Percentiles rank a stretch among this genome's conserved stretches.
Conservation (phyloP, 177 flowering plant genomes). For the Tripterygium wilfordii region DNA sequence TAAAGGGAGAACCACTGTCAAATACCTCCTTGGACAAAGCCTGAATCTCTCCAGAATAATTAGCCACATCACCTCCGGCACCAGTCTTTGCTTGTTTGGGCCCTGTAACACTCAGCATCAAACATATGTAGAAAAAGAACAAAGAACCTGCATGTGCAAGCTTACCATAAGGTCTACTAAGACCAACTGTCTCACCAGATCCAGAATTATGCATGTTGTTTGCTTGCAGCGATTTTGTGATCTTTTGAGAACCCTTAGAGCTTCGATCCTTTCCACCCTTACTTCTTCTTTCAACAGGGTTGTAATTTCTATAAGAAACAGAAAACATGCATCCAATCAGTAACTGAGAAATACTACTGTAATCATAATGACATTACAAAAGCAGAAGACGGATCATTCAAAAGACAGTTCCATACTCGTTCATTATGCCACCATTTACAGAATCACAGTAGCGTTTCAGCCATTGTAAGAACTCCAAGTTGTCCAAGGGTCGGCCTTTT, state of each 20-base stretch:
- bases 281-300: slow-evolving; percentile 77
- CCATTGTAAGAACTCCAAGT: slow-evolving; percentile 96
- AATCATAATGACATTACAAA: background rate
- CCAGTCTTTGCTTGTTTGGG: slow-evolving; percentile 35
- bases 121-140: background rate
- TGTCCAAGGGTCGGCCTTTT: slow-evolving; percentile 90
- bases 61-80: slow-evolving; percentile 19
- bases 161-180: slow-evolving; percentile 41
- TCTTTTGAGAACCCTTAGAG: slow-evolving; percentile 39
- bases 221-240: slow-evolving; percentile 61
- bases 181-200: slow-evolving; percentile 26
- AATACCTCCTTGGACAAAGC: slow-evolving; percentile 68
- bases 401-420: slow-evolving; percentile 50
- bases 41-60: slow-evolving; percentile 38
- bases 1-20: background rate
- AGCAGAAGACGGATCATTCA: background rate
- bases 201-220: slow-evolving; percentile 37
- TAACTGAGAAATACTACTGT: background rate
- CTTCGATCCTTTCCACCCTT: slow-evolving; percentile 62
- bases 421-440: slow-evolving; percentile 85
- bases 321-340: background rate
- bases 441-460: slow-evolving; percentile 93
- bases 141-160: slow-evolving; percentile 2
- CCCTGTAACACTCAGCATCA: slow-evolving; percentile 22
- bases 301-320: slow-evolving; percentile 54